Evolutionary conservation across 352 stramenopile species (phyloP), one percentile per base, ranked within the genome.

Genomic region (Phytophthora palmivora): DNA sequence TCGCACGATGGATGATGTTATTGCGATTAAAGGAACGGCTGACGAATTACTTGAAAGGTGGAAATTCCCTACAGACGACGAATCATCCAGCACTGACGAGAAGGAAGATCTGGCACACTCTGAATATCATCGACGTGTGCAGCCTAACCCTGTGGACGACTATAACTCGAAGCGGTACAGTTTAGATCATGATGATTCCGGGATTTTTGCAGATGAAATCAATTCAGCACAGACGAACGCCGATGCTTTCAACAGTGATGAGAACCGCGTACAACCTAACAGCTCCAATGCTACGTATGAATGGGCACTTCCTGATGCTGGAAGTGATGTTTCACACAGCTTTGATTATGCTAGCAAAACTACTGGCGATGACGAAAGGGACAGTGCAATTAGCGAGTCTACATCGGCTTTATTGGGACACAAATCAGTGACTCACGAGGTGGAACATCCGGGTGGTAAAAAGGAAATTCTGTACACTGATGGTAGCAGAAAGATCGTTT

Each of bases 401-500:
- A 63, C 47, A 3, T 58, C 54, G 6, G 62, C 58, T 10, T 11
- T 63, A 16, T 63, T 53, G n/a, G 51, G 63, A 28, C 24, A 44
- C 21, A 80, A 66, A 32, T 38, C 33, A 18, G 39, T 70, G 21
- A 63, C 65, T 14, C 58, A 76, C 30, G 72, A 91, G 54, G 60
- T 91, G n/a, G 47, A 76, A 6, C 80, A 89, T 47, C 62, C 74
- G 5, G 74, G 77, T 30, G 82, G 80, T 2, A 91, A 89, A 53
- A 76, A 79, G 14, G 83, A 91, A 50, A 38, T 88, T 6, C 45
- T 85, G 2, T 91, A 79, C 58, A 56, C 55, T 4, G 81, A 94
- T 43, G 80, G 84, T 15, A 92, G 82, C 42, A 90, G 76, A 43
- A 78, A 76, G 28, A 91, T 94, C 45, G 60, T 85, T 38, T 98